Conservation (phyloP, 148 eudicot genomes). For the Suaeda aralocaspica region DNA sequence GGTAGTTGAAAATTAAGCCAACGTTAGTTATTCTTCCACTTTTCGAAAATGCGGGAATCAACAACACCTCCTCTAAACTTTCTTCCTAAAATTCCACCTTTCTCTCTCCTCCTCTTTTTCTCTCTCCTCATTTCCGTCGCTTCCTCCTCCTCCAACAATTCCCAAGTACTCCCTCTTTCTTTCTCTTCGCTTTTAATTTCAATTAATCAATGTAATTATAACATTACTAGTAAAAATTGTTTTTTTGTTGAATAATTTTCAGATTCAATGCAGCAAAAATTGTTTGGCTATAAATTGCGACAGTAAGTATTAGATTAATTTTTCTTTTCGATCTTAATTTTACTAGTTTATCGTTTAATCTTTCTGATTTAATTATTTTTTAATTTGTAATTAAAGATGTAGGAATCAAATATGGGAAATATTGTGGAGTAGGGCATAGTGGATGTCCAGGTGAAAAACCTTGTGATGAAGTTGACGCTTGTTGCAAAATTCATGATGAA, state of each 20-base stretch:
- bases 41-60: slow-evolving; percentile 4
- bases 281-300: slow-evolving; percentile 70
- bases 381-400: slow-evolving; percentile 36
- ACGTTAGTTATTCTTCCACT: background rate
- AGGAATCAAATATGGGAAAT: slow-evolving; percentile 88
- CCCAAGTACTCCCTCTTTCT: slow-evolving; percentile 33
- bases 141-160: slow-evolving; percentile 34
- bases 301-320: slow-evolving; percentile 34
- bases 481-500: slow-evolving; percentile 84
- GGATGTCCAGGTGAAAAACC: slow-evolving; percentile 94
- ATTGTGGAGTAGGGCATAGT: slow-evolving; percentile 89
- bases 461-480: slow-evolving; percentile 93
- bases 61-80: background rate
- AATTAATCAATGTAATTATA: background rate
- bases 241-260: background rate
- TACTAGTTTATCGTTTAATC: background rate
- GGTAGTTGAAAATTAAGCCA: background rate
- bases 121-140: slow-evolving; percentile 27
- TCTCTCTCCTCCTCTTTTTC: slow-evolving; percentile 21
- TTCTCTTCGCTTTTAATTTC: too few relatives aligned
- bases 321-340: background rate
- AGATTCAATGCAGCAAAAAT: slow-evolving; percentile 72
- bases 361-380: background rate
- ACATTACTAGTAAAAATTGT: background rate
- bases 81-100: background rate